Evolutionary conservation across 352 stramenopile species (phyloP).

Genomic region (Phytophthora ohioensis): DNA sequence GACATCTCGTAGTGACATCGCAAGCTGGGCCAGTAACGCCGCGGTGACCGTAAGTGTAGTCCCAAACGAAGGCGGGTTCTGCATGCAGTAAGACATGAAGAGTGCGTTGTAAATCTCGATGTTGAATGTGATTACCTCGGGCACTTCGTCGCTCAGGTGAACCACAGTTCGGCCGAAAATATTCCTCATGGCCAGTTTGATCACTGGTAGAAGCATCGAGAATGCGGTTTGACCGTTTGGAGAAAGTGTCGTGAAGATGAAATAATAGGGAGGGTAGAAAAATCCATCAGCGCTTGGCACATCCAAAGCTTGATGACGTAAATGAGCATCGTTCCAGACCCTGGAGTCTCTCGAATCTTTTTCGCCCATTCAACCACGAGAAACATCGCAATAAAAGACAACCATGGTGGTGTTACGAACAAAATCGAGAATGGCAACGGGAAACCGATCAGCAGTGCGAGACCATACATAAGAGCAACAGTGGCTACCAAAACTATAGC

Average conservation of each 20-base stretch:
- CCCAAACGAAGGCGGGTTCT: slow-evolving; percentile 32
- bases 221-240: slow-evolving; percentile 14
- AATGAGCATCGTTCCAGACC: slow-evolving; percentile 4
- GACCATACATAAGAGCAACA: slow-evolving; percentile 8
- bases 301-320: slow-evolving; percentile 29
- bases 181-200: slow-evolving; percentile 31
- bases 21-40: slow-evolving; percentile 16
- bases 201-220: slow-evolving; percentile 27
- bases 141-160: slow-evolving; percentile 32
- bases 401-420: slow-evolving; percentile 13
- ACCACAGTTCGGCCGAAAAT: slow-evolving; percentile 21
- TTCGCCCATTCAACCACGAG: slow-evolving; percentile 23
- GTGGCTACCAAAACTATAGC: slow-evolving; percentile 6
- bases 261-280: slow-evolving; percentile 39
- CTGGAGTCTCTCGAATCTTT: slow-evolving; percentile 20
- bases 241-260: slow-evolving; percentile 28
- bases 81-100: slow-evolving; percentile 42
- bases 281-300: slow-evolving; percentile 24
- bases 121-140: slow-evolving; percentile 36
- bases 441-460: slow-evolving; percentile 19
- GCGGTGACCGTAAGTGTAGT: slow-evolving; percentile 24
- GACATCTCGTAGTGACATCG: slow-evolving; percentile 28
- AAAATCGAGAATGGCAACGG: slow-evolving; percentile 37
- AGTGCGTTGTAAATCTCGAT: slow-evolving; percentile 39
- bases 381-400: slow-evolving; percentile 19